Percentiles rank a stretch among this genome's conserved stretches.
phyloP scores from a whole-genome alignment of 805 yeast genomes.

The Teunomyces lycoperdinae region DNA sequence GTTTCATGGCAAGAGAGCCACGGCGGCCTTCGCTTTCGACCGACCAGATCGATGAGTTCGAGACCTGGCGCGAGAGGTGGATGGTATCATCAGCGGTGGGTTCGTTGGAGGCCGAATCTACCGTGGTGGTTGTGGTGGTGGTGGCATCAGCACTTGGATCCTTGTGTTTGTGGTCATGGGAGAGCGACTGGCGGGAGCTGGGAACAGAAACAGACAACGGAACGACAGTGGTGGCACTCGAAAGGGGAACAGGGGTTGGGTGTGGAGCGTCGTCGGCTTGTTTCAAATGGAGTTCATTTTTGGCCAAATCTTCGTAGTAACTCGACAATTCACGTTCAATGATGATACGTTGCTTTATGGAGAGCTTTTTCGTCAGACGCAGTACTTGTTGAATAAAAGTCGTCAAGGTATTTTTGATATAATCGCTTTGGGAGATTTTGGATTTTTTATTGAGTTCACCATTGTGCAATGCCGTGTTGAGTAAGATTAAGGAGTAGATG shows the following conservation, averaged over 20 bases:
- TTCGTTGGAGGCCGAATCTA: neutral
- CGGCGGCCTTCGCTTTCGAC: slow-evolving; percentile 26
- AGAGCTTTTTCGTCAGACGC: slow-evolving; percentile 22
- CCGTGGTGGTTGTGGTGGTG: slow-evolving; percentile 4
- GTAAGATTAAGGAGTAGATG: slow-evolving; percentile 64
- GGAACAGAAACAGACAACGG: too few species aligned
- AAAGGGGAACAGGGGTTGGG: neutral
- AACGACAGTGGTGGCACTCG: too few species aligned
- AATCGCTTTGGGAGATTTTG: slow-evolving; percentile 40
- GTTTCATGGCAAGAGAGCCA: slow-evolving; percentile 27
- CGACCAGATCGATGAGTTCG: slow-evolving; percentile 38
- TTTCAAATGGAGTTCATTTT: slow-evolving; percentile 40
- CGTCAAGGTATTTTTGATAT: slow-evolving; percentile 39
- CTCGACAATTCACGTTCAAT: slow-evolving; percentile 43
- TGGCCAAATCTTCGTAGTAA: slow-evolving; percentile 43
- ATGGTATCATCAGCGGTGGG: neutral
- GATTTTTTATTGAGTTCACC: slow-evolving; percentile 36
- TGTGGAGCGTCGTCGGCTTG: slow-evolving; percentile 13
- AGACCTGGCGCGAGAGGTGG: slow-evolving; percentile 22
- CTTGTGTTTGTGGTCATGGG: slow-evolving; percentile 3
- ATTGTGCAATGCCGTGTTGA: slow-evolving; percentile 77
- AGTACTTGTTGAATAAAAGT: slow-evolving; percentile 40
- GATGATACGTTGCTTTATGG: slow-evolving; percentile 39
- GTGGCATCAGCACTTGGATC: neutral
- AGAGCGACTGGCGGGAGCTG: neutral